Base-by-base conservation (phyloP, 352 stramenopile species). In the Pythium dissotocum region DNA sequence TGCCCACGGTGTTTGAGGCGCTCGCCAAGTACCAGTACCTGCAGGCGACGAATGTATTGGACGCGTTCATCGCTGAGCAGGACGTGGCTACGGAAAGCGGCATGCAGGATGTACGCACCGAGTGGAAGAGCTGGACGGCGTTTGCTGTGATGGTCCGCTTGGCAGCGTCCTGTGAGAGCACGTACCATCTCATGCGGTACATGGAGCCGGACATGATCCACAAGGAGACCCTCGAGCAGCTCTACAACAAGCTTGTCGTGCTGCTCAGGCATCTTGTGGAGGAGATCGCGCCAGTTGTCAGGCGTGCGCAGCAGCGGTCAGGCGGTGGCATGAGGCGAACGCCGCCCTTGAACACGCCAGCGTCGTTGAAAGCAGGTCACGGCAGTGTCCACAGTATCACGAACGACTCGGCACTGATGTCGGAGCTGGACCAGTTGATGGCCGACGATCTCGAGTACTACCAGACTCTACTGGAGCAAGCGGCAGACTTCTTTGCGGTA, bases 401-500 rank as follows among this genome's bases (percentile, higher is more conserved):
- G 21, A 77, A 58, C 48, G 58, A 65, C 24, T 60, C 67, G 40
- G 57, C 44, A 5, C 33, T 72, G 7, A 24, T 69, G 38, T 67
- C 59, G 8, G 67, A 74, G 40, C 66, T 75, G 14, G 63, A 72
- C 6, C 68, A 58, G n/a, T 60, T 72, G 32, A 73, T 65, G 21
- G 30, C 56, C 2, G 84, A 83, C 12, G 83, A 93, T 42, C 77
- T 93, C 70, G 76, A 79, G 52, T 93, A 92, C 67, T 94, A 93
- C 56, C 73, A 80, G 24, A 80, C 88, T 57, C 70, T 94, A 40
- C 77, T 94, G 0, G 78, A 88, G 54, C 86, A 94, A 60, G 80
- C 80, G 3, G 77, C 86, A 9, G 78, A 89, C 59, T 94, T 94
- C 54, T 93, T 94, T 69, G 83, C 82, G 65, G 83, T 94, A 53